Percentiles rank a stretch among this genome's conserved stretches.
phyloP scores from a whole-genome alignment of 192 early-diverging fungal genomes.

The Coemansia sp. region DNA sequence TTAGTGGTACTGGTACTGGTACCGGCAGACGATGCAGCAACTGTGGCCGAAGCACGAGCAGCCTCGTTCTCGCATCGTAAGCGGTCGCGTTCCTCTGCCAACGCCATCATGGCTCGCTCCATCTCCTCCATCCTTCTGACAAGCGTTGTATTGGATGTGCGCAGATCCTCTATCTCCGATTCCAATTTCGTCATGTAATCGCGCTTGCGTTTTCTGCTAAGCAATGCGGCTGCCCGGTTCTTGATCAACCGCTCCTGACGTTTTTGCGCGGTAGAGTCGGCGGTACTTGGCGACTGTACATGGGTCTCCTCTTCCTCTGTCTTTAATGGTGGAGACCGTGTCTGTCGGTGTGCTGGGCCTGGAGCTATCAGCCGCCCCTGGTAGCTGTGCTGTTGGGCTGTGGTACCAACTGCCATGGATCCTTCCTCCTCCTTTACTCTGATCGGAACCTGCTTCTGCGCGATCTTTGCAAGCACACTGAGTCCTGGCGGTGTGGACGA shows the following conservation, averaged over 20 bases:
- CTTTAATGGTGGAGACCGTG: constrained; percentile 1
- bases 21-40: constrained; percentile 13
- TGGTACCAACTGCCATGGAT: background rate
- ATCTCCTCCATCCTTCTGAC: constrained; percentile 60
- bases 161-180: constrained; percentile 65
- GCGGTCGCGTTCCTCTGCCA: constrained; percentile 55
- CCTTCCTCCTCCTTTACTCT: constrained; percentile 12
- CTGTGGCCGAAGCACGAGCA: constrained; percentile 14
- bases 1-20: constrained; percentile 17
- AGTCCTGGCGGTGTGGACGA: constrained; percentile 38
- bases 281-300: background rate
- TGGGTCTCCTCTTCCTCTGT: background rate
- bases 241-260: constrained; percentile 87
- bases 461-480: constrained; percentile 43
- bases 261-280: constrained; percentile 58
- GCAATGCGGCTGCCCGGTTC: constrained; percentile 85
- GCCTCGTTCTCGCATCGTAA: constrained; percentile 36
- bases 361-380: constrained; percentile 2
- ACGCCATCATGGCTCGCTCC: constrained; percentile 45
- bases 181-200: constrained; percentile 82
- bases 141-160: constrained; percentile 58
- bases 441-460: constrained; percentile 40
- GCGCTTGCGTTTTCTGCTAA: constrained; percentile 87
- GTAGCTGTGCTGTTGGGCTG: constrained; percentile 5
- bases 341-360: background rate